phyloP scores from a whole-genome alignment of 176 grass and related monocot species.

The Leersia perrieri region DNA sequence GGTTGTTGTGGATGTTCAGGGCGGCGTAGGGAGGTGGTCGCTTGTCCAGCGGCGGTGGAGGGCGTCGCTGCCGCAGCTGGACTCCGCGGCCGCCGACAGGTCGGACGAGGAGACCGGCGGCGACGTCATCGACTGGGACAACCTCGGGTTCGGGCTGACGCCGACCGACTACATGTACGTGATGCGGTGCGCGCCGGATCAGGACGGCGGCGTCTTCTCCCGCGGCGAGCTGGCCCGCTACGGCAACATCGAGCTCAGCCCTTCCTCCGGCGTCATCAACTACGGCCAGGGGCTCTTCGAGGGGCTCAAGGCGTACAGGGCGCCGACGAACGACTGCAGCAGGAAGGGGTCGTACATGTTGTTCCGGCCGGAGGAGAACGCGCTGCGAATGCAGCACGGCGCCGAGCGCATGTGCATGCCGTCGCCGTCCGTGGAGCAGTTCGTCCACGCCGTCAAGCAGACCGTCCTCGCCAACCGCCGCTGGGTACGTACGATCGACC shows the following conservation, averaged over 20 bases:
- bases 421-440: conserved; percentile 70
- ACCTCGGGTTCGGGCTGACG: conserved; percentile 67
- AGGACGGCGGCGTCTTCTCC: conserved; percentile 40
- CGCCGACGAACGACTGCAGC: neutral
- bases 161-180: conserved; percentile 90
- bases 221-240: conserved; percentile 67
- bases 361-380: conserved; percentile 93
- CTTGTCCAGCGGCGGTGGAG: conserved; percentile 16
- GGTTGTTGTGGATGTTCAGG: conserved; percentile 32
- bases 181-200: conserved; percentile 56
- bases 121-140: conserved; percentile 87
- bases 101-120: conserved; percentile 59
- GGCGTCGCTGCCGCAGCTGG: conserved; percentile 50
- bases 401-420: conserved; percentile 98
- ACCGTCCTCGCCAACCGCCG: conserved; percentile 81
- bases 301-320: conserved; percentile 81
- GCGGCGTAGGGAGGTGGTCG: neutral
- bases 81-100: conserved; percentile 41
- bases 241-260: conserved; percentile 93
- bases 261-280: conserved; percentile 82
- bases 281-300: conserved; percentile 93
- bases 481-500: conserved; percentile 46
- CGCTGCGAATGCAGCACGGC: conserved; percentile 67
- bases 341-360: conserved; percentile 66
- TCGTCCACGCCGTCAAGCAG: conserved; percentile 74